Percentiles rank a stretch among this genome's conserved stretches.
Evolutionary conservation across 495 filamentous ascomycete species (phyloP).

Genomic region (Penicillium odoratum): DNA sequence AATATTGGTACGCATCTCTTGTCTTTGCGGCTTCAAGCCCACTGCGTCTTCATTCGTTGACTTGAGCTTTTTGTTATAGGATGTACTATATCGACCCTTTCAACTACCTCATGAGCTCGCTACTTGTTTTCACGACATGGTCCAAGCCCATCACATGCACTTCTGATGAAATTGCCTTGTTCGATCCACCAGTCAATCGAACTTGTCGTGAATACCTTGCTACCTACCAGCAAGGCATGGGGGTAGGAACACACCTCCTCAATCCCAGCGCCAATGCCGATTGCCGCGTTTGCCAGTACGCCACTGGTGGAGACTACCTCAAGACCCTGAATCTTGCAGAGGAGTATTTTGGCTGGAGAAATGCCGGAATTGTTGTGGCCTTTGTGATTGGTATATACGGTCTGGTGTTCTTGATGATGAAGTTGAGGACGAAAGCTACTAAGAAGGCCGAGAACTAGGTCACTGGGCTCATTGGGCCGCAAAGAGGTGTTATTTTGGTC

Average conservation of each 20-base stretch:
- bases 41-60: no score
- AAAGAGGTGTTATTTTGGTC: no score
- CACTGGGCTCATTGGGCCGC: no score
- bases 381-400: constrained; percentile 48
- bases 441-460: no score
- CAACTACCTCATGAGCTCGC: constrained; percentile 63
- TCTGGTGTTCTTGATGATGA: constrained; percentile 52
- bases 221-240: constrained; percentile 45
- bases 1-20: constrained; percentile 63
- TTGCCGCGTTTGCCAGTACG: constrained; percentile 61
- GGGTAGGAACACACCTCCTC: constrained; percentile 50
- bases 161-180: constrained; percentile 54
- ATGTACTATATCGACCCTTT: constrained; percentile 70
- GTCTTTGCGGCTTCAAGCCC: no score
- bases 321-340: constrained; percentile 36
- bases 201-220: constrained; percentile 60
- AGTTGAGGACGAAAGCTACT: constrained; percentile 43
- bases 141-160: constrained; percentile 58
- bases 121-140: constrained; percentile 58
- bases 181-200: constrained; percentile 48
- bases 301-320: constrained; percentile 39
- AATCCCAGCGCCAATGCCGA: constrained; percentile 49
- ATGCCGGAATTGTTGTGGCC: constrained; percentile 44
- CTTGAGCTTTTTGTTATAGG: no score
- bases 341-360: constrained; percentile 47